A percentile compares a stretch with the other conserved stretches of the same genome.
Evolutionary conservation across 2,329 filamentous ascomycete genomes (phyloP).

Genomic region (Tolypocladium endophyticum): DNA sequence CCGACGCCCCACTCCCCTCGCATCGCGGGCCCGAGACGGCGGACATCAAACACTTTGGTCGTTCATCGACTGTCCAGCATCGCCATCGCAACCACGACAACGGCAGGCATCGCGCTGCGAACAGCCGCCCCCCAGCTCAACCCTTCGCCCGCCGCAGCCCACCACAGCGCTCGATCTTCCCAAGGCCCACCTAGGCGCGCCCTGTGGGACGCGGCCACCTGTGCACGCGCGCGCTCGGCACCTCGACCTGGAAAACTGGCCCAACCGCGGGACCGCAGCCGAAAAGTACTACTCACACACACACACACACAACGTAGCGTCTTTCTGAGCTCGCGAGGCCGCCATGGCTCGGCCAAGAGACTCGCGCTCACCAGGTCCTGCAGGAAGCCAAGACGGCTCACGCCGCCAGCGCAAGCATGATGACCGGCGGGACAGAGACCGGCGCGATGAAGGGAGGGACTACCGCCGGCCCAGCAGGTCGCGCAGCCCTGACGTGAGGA

Average conservation of each 20-base stretch:
- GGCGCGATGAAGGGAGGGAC: conserved; percentile 38
- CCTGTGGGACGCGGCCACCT: neutral
- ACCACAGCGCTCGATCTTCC: neutral
- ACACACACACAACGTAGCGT: conserved; percentile 21
- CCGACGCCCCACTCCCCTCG: neutral
- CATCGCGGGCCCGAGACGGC: neutral
- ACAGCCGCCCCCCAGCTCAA: neutral
- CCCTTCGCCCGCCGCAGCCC: neutral
- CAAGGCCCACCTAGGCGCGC: neutral
- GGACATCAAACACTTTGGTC: neutral
- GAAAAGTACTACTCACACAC: conserved; percentile 27
- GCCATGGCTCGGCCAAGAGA: conserved; percentile 54
- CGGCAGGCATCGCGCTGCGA: neutral
- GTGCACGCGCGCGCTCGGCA: neutral
- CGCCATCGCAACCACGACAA: neutral
- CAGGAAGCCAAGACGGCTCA: conserved; percentile 71
- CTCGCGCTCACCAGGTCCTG: conserved; percentile 84
- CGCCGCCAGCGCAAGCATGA: conserved; percentile 56
- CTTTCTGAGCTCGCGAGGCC: conserved; percentile 30
- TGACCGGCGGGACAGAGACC: conserved; percentile 44
- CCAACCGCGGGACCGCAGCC: conserved; percentile 2
- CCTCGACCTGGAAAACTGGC: neutral
- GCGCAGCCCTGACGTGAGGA: conserved; percentile 52
- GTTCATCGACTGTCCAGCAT: neutral
- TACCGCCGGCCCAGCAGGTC: conserved; percentile 48